These are phyloP conservation scores for Exophiala dermatitidis DNA, from an alignment of 2,329 filamentous ascomycete genomes.

Conservation along the genomic window DNA sequence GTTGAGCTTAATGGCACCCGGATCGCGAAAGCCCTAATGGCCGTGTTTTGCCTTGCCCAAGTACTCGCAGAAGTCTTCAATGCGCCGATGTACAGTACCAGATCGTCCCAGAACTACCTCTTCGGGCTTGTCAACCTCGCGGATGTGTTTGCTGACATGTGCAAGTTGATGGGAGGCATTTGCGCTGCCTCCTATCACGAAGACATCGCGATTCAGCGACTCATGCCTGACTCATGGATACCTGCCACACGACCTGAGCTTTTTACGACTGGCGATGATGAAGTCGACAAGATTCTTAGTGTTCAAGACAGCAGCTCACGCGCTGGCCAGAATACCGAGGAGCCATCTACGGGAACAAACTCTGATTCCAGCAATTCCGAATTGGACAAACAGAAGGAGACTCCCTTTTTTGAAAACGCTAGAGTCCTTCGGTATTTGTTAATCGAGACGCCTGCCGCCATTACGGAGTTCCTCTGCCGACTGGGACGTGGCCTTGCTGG, in stretches of 20 bases:
- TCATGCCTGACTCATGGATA: constrained; percentile 59
- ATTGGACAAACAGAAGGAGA: constrained; percentile 32
- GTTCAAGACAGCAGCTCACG: constrained; percentile 12
- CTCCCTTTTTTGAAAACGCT: constrained; percentile 62
- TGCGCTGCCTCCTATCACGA: constrained; percentile 78
- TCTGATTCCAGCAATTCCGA: constrained; percentile 20
- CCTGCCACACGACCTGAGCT: constrained; percentile 40
- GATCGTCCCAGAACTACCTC: constrained; percentile 55
- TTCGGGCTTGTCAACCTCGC: constrained; percentile 74
- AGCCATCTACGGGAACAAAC: constrained; percentile 15
- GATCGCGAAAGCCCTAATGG: constrained; percentile 69
- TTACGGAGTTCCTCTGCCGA: constrained; percentile 79
- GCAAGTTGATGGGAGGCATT: constrained; percentile 68
- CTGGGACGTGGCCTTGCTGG: constrained; percentile 74
- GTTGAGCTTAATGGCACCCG: constrained; percentile 59
- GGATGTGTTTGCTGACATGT: constrained; percentile 70
- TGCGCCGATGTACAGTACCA: constrained; percentile 54
- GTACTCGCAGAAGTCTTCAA: constrained; percentile 69
- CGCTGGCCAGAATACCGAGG: constrained; percentile 3
- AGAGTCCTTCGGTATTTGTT: constrained; percentile 69
- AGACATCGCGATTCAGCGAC: constrained; percentile 65
- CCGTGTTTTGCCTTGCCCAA: constrained; percentile 67
- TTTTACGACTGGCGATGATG: constrained; percentile 34
- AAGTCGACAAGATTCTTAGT: constrained; percentile 35
- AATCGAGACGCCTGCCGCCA: constrained; percentile 67